Evolutionary conservation across 345 rosid genomes (phyloP), one percentile per base, ranked within the genome.

Genomic region (Citrus cavaleriei): DNA sequence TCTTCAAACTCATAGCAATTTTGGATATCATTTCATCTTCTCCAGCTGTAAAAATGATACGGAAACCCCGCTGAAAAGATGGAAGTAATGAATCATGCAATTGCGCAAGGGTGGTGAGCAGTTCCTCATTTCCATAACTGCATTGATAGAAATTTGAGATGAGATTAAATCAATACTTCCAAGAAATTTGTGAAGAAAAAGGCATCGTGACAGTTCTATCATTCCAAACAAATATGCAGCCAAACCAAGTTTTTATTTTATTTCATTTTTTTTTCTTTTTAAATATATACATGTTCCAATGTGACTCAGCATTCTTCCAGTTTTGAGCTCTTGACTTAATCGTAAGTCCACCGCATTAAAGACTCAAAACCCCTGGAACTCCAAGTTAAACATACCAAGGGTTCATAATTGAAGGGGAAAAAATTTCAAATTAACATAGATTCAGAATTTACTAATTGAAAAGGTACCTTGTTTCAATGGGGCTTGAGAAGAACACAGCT

Each of bases 81-180:
- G 98, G 97, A 83, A 96, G 84, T 68, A 96, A 88, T 55, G 86
- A 89, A 90, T 94, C 98, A 84, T 93, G 97, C 87, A 96, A 84
- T 72, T 79, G 89, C 77, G 88, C 88, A 40, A 96, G 93, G 51
- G 86, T 85, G 73, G 76, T 57, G 78, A 96, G 87, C 85, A 94
- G 79, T 76, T 94, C 99, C 75, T 89, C 95, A 81, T 90, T 90
- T 74, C 98, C 98, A 79, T 87, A 57, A 82, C 99, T 96, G 92
- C 88, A 85, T 51, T 72, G 80, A 77, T 30, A 58, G 78, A 59
- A 74, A 78, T 38, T 82, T 65, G 37, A 65, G 22, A 83, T 78
- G 18, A 76, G 66, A 76, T 35, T n/a, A 74, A 78, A 51, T 66
- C 46, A 30, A 71, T 77, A 51, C 38, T 18, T 12, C 71, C 12